Conservation (phyloP, 192 early-diverging fungal genomes). For the Backusella sp. region DNA sequence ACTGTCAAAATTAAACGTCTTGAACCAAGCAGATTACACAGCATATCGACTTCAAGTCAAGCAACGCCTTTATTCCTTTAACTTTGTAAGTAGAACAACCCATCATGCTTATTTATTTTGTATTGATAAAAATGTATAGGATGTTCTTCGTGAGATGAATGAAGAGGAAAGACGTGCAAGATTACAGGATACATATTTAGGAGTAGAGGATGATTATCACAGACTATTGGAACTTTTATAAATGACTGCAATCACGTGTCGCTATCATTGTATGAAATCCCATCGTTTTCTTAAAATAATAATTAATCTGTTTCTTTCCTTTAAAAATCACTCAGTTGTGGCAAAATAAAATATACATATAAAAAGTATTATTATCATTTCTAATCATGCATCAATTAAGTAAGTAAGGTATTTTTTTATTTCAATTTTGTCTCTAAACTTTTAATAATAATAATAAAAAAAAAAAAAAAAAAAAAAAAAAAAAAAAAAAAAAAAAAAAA, state of each 20-base stretch:
- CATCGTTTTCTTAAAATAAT: too few species aligned
- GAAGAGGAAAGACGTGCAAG: slow-evolving; percentile 65
- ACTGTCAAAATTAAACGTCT: slow-evolving; percentile 58
- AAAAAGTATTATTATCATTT: too few species aligned
- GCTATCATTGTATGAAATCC: background rate
- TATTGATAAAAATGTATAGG: slow-evolving; percentile 34
- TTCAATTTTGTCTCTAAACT: background rate
- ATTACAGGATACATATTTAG: slow-evolving; percentile 72
- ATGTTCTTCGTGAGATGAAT: slow-evolving; percentile 64
- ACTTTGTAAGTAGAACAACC: slow-evolving; percentile 44
- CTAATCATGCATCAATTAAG: background rate
- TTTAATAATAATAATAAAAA: background rate
- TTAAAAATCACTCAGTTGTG: too few species aligned
- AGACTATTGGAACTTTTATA: slow-evolving; percentile 42
- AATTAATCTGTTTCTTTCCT: too few species aligned
- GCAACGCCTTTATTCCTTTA: slow-evolving; percentile 76
- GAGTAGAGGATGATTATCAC: slow-evolving; percentile 78
- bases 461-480: too few species aligned
- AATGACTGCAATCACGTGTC: background rate
- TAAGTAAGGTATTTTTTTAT: background rate
- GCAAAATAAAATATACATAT: too few species aligned
- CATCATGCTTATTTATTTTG: background rate
- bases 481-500: too few species aligned
- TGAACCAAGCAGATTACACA: slow-evolving; percentile 43
- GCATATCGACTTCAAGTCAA: slow-evolving; percentile 83